phyloP scores from a whole-genome alignment of 2,329 filamentous ascomycete species.

The Apiospora malaysiana region DNA sequence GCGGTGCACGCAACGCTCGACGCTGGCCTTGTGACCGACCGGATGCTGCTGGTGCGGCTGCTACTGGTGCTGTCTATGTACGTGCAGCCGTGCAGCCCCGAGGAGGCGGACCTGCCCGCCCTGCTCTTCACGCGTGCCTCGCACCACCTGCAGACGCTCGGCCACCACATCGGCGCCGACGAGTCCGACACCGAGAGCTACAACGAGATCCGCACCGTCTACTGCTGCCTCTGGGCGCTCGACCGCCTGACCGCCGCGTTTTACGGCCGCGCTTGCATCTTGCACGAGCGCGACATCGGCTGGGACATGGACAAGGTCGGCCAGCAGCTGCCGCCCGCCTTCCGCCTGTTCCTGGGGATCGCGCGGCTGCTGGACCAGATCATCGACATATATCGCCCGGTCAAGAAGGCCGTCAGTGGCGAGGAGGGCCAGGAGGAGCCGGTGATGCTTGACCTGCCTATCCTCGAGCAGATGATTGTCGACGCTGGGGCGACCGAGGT shows the following conservation, averaged over 20 bases:
- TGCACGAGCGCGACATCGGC: constrained; percentile 66
- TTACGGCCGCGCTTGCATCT: constrained; percentile 63
- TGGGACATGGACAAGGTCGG: constrained; percentile 59
- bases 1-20: constrained; percentile 57
- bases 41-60: constrained; percentile 60
- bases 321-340: constrained; percentile 53
- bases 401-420: constrained; percentile 49
- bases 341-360: constrained; percentile 62
- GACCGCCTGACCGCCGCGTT: constrained; percentile 65
- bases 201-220: constrained; percentile 51
- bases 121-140: constrained; percentile 59
- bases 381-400: constrained; percentile 65
- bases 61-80: constrained; percentile 63
- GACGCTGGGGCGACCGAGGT: constrained; percentile 58
- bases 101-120: constrained; percentile 61
- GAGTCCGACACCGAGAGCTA: constrained; percentile 40
- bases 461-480: constrained; percentile 63
- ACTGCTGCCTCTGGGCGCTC: constrained; percentile 66
- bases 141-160: constrained; percentile 62
- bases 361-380: constrained; percentile 63
- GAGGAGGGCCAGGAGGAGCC: constrained; percentile 39
- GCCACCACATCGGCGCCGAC: constrained; percentile 55
- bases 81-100: constrained; percentile 58
- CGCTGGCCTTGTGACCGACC: constrained; percentile 58
- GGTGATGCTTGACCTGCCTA: constrained; percentile 58